phyloP scores from a whole-genome alignment of 192 early-diverging fungal species.

The Backusella psychrophila region DNA sequence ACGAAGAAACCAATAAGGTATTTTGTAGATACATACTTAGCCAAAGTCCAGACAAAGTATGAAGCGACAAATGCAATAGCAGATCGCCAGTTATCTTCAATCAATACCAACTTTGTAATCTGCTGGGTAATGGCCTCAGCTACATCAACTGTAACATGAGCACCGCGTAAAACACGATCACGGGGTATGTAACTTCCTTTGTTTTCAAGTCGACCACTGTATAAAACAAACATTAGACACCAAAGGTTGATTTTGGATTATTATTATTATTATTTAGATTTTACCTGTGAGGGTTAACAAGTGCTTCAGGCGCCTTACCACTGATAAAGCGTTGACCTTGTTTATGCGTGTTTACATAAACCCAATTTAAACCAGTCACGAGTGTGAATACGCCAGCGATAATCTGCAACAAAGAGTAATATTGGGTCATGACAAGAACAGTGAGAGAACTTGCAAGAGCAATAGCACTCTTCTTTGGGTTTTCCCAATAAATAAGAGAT shows the following conservation, averaged over 20 bases:
- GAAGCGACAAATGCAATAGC: slow-evolving; percentile 13
- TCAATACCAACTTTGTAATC: slow-evolving; percentile 29
- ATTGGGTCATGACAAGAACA: slow-evolving; percentile 32
- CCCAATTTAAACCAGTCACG: slow-evolving; percentile 36
- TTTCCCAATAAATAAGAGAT: slow-evolving; percentile 35
- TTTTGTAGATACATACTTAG: slow-evolving; percentile 32
- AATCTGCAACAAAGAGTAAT: slow-evolving; percentile 32
- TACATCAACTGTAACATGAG: slow-evolving; percentile 29
- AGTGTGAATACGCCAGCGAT: slow-evolving; percentile 27
- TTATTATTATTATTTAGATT: neutral
- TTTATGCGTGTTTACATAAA: slow-evolving; percentile 32
- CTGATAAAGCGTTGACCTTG: slow-evolving; percentile 25
- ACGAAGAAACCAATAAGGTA: slow-evolving; percentile 27
- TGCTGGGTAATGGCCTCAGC: slow-evolving; percentile 22
- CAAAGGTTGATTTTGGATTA: neutral
- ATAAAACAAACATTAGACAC: neutral
- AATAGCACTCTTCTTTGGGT: slow-evolving; percentile 26
- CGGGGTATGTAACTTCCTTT: slow-evolving; percentile 23
- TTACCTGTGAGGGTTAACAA: slow-evolving; percentile 35
- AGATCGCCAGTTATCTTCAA: slow-evolving; percentile 33
- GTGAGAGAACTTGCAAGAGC: slow-evolving; percentile 13
- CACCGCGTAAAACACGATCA: slow-evolving; percentile 26
- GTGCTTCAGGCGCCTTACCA: slow-evolving; percentile 15
- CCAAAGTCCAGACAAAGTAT: slow-evolving; percentile 31
- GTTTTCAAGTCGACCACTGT: slow-evolving; percentile 16